phyloP scores from a whole-genome alignment of 495 filamentous ascomycete genomes.

The Echria macrotheca region DNA sequence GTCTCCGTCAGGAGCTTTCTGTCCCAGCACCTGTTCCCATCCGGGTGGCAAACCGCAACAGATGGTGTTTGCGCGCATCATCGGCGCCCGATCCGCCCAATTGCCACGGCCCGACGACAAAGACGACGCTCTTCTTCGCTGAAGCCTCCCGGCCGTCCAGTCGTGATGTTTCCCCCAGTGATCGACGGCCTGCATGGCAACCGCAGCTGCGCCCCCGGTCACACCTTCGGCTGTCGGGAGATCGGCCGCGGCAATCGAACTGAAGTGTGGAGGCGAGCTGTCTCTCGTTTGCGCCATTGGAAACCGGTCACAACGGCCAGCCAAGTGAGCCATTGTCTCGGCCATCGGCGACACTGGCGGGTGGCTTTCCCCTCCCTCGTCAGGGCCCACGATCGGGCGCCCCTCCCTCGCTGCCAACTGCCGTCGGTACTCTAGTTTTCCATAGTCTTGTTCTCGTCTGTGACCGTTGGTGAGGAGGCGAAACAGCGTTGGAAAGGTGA shows the following conservation, averaged over 20 bases:
- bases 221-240: slow-evolving; percentile 1
- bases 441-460: not conserved
- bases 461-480: not conserved
- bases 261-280: slow-evolving; percentile 14
- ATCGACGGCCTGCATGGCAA: not conserved
- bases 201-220: not conserved
- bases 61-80: too few species aligned
- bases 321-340: slow-evolving; percentile 12
- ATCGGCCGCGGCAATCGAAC: slow-evolving; percentile 17
- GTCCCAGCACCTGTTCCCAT: too few species aligned
- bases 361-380: not conserved
- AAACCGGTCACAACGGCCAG: not conserved
- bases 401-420: not conserved
- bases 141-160: too few species aligned
- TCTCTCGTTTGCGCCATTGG: slow-evolving; percentile 6
- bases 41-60: too few species aligned
- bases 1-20: too few species aligned
- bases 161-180: not conserved
- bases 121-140: not conserved
- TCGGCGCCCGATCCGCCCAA: too few species aligned
- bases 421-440: not conserved
- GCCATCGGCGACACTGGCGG: slow-evolving; percentile 18
- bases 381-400: not conserved
- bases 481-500: not conserved
- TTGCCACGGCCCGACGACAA: too few species aligned